Evolutionary conservation across 108 stramenopile species (phyloP).

Genomic region (Pseudonitzschia multiseries): DNA sequence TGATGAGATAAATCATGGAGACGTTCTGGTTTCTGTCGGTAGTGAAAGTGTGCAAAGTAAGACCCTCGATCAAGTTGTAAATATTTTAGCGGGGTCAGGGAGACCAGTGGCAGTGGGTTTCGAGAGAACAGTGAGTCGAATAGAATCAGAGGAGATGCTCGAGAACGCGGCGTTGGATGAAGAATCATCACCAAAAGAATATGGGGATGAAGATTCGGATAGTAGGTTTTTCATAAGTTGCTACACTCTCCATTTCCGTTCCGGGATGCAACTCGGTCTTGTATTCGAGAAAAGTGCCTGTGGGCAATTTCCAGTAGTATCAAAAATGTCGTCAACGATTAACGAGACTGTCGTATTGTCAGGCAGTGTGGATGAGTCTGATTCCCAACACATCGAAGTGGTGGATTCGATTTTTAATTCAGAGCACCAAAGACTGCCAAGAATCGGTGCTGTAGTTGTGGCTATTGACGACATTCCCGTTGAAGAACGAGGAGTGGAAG

Average conservation of each 20-base stretch:
- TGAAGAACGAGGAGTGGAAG: slow-evolving; percentile 39
- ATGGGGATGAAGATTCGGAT: not conserved
- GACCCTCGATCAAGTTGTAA: slow-evolving; percentile 46
- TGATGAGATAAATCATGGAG: slow-evolving; percentile 41
- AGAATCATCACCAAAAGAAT: not conserved
- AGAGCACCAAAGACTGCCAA: slow-evolving; percentile 32
- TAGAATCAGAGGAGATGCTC: not conserved
- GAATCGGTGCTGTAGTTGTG: slow-evolving; percentile 46
- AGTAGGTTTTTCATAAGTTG: not conserved
- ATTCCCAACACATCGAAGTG: slow-evolving; percentile 27
- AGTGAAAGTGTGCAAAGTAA: slow-evolving; percentile 16
- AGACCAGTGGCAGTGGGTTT: slow-evolving; percentile 56
- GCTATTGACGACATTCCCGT: slow-evolving; percentile 36
- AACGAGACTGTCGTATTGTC: slow-evolving; percentile 13
- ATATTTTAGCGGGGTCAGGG: slow-evolving; percentile 29
- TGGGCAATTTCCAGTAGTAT: slow-evolving; percentile 40
- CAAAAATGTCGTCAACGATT: slow-evolving; percentile 11
- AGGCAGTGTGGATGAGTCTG: slow-evolving; percentile 18
- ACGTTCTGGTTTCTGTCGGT: slow-evolving; percentile 45
- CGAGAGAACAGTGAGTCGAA: not conserved
- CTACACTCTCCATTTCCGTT: slow-evolving; percentile 16
- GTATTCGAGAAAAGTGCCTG: slow-evolving; percentile 39
- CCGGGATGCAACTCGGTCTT: slow-evolving; percentile 32
- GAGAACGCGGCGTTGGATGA: not conserved
- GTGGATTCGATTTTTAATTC: slow-evolving; percentile 13